These are phyloP conservation scores for Xylaria sp. DNA, from an alignment of 2,329 filamentous ascomycete species.

Conservation along the genomic window DNA sequence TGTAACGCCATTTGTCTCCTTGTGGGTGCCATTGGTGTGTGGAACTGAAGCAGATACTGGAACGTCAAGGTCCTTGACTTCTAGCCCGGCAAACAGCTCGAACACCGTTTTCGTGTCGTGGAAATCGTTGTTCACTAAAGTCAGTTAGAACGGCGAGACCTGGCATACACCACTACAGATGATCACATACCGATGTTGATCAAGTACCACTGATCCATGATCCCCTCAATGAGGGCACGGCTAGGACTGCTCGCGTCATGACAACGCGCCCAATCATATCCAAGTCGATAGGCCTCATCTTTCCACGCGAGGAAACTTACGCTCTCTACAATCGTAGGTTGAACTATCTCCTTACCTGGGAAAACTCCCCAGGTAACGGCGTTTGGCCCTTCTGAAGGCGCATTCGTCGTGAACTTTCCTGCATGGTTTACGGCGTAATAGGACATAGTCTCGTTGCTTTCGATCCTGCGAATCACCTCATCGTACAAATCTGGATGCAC, in stretches of 20 bases:
- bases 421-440: constrained; percentile 93
- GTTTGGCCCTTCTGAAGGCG: constrained; percentile 87
- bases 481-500: constrained; percentile 82
- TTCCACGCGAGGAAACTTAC: constrained; percentile 99
- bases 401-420: constrained; percentile 85
- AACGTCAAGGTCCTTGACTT: constrained; percentile 72
- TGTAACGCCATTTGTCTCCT: constrained; percentile 43
- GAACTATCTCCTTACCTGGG: constrained; percentile 98
- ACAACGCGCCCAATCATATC: constrained; percentile 93
- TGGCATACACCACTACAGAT: neutral
- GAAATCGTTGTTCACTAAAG: constrained; percentile 96
- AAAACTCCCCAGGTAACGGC: constrained; percentile 99
- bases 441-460: constrained; percentile 82
- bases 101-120: constrained; percentile 85
- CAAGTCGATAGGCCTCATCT: constrained; percentile 94
- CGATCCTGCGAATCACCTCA: constrained; percentile 81
- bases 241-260: constrained; percentile 81
- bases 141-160: constrained; percentile 21
- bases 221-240: constrained; percentile 79
- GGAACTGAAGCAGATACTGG: constrained; percentile 34
- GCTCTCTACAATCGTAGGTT: constrained; percentile 98
- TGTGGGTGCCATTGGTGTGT: constrained; percentile 44
- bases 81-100: constrained; percentile 82
- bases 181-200: constrained; percentile 85
- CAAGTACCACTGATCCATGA: constrained; percentile 93